phyloP scores from a whole-genome alignment of 176 grass and related monocot genomes.

The Oryza rufipogon region DNA sequence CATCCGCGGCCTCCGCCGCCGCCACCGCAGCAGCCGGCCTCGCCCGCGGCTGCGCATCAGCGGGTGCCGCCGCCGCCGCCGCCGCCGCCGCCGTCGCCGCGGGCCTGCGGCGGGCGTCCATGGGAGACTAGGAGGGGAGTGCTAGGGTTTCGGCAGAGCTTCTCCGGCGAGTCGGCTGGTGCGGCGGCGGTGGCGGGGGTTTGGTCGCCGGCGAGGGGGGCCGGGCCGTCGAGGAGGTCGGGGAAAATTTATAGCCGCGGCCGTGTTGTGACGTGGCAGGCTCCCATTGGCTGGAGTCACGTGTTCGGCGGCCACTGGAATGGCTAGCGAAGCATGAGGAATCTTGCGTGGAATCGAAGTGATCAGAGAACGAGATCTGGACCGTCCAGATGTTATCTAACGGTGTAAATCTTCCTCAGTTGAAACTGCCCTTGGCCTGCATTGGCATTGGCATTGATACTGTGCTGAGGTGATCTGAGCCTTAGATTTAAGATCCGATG shows the following conservation, averaged over 20 bases:
- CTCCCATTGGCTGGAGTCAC: conserved; percentile 46
- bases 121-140: not conserved
- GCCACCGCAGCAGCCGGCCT: not conserved
- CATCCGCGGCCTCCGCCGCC: conserved; percentile 20
- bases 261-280: conserved; percentile 32
- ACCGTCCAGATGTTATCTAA: not conserved
- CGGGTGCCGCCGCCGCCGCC: not conserved
- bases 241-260: not conserved
- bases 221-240: not conserved
- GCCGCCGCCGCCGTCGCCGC: too few species aligned
- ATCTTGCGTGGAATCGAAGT: conserved; percentile 9
- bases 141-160: not conserved
- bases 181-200: not conserved
- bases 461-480: too few species aligned
- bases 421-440: too few species aligned
- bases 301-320: conserved; percentile 43
- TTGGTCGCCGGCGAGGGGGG: conserved; percentile 34
- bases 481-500: too few species aligned
- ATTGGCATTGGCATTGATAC: too few species aligned
- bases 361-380: not conserved
- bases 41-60: conserved; percentile 28
- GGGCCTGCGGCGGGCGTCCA: conserved; percentile 57
- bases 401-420: too few species aligned
- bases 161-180: not conserved
- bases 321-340: not conserved